phyloP scores from a whole-genome alignment of 306 rosid genomes.

The Cucumis sativus region DNA sequence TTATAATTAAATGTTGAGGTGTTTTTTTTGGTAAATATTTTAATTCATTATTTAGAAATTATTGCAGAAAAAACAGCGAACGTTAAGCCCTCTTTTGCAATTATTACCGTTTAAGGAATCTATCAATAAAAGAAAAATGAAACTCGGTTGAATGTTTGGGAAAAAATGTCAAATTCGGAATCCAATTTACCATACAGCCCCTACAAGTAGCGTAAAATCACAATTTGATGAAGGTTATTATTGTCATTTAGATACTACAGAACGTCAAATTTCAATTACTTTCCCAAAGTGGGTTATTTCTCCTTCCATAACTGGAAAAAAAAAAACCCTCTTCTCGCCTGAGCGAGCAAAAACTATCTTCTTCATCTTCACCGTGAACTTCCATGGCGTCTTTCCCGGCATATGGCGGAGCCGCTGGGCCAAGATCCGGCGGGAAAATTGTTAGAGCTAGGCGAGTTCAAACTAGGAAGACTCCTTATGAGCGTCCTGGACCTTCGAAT shows the following conservation, averaged over 20 bases:
- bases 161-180: not conserved
- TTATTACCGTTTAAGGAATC: not conserved
- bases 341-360: not conserved
- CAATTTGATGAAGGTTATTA: not conserved
- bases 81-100: not conserved
- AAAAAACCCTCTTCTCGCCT: not conserved
- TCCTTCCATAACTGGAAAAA: not conserved
- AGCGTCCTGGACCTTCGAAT: slow-evolving; percentile 36
- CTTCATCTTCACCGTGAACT: not conserved
- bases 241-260: not conserved
- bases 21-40: no score
- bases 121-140: not conserved
- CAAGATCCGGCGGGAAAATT: slow-evolving; percentile 72
- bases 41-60: no score
- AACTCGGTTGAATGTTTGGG: not conserved
- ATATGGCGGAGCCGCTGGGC: slow-evolving; percentile 32
- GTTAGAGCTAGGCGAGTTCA: slow-evolving; percentile 42
- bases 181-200: not conserved
- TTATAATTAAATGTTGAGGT: no score
- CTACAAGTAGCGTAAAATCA: not conserved
- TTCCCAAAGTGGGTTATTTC: not conserved
- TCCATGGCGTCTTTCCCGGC: slow-evolving; percentile 48
- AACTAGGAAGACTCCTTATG: slow-evolving; percentile 49
- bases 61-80: no score
- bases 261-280: not conserved